phyloP scores from a whole-genome alignment of 305 asterid genomes.

The Fraxinus nigra region DNA sequence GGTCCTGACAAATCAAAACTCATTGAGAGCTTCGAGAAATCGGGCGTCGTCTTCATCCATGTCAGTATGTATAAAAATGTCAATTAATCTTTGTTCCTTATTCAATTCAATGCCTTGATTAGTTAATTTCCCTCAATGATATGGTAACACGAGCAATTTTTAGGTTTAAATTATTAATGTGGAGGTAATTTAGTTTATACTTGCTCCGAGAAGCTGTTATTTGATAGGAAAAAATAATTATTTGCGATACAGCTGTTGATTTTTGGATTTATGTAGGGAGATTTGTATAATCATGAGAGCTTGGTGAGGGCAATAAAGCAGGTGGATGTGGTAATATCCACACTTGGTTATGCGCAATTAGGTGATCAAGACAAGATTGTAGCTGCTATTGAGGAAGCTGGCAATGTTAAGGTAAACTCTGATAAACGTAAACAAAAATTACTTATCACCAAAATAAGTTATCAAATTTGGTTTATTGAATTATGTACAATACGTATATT shows the following conservation, averaged over 20 bases:
- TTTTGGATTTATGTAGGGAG: conserved; percentile 39
- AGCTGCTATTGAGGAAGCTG: conserved; percentile 55
- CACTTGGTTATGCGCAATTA: conserved; percentile 41
- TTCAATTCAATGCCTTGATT: neutral
- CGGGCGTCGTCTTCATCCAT: conserved; percentile 37
- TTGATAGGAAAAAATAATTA: neutral
- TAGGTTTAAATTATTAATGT: neutral
- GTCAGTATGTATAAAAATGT: conserved; percentile 33
- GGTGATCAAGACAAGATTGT: conserved; percentile 47
- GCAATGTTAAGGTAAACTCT: conserved; percentile 43
- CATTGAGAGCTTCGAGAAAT: conserved; percentile 36
- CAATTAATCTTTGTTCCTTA: conserved; percentile 5
- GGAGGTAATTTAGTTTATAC: neutral
- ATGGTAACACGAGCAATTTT: neutral
- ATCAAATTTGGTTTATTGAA: neutral
- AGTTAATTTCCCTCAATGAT: neutral
- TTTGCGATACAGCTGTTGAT: neutral
- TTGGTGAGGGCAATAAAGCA: conserved; percentile 49
- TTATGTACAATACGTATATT: neutral
- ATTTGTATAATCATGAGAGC: conserved; percentile 44
- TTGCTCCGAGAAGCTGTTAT: neutral
- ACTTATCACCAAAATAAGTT: neutral
- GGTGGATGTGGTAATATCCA: conserved; percentile 61
- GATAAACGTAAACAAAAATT: neutral
- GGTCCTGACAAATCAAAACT: conserved; percentile 33